A percentile compares a stretch with the other conserved stretches of the same genome.
These are phyloP conservation scores for Taphrina flavorubra DNA, from an alignment of 1,139 yeast genomes.

Conservation along the genomic window DNA sequence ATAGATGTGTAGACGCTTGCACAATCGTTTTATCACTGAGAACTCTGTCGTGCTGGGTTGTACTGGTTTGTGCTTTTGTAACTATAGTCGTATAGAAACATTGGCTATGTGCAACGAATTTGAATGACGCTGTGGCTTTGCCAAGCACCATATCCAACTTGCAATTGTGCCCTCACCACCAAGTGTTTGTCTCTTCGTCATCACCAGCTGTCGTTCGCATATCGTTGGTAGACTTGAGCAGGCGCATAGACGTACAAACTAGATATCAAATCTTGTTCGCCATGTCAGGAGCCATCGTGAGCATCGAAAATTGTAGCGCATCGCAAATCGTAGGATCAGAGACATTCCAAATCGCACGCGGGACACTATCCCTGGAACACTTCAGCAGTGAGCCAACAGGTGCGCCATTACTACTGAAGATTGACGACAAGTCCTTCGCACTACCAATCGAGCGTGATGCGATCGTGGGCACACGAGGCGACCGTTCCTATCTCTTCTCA, in stretches of 20 bases:
- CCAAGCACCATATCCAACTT: not conserved
- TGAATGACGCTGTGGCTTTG: conserved; percentile 18
- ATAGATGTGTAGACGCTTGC: too few species aligned
- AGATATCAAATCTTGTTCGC: not conserved
- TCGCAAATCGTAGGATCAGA: conserved; percentile 30
- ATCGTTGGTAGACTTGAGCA: too few species aligned
- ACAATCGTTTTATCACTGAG: too few species aligned
- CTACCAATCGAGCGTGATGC: conserved; percentile 31
- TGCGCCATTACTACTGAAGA: conserved; percentile 9
- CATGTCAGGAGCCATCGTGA: conserved; percentile 8
- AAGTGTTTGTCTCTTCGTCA: not conserved
- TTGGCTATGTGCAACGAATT: not conserved
- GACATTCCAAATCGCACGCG: conserved; percentile 26
- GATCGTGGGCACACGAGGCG: conserved; percentile 37
- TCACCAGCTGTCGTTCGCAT: too few species aligned
- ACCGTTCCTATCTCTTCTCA: conserved; percentile 28
- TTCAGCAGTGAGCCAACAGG: conserved; percentile 10
- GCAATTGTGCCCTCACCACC: not conserved
- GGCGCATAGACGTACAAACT: too few species aligned
- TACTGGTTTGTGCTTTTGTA: not conserved
- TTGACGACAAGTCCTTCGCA: conserved; percentile 21
- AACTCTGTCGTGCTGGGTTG: not conserved
- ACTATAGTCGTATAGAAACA: too few species aligned
- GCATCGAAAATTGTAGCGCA: conserved; percentile 11
- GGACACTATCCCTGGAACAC: conserved; percentile 18